These are phyloP conservation scores for Hawksworthiomyces lignivorus DNA, from an alignment of 2,329 filamentous ascomycete genomes.

Conservation along the genomic window DNA sequence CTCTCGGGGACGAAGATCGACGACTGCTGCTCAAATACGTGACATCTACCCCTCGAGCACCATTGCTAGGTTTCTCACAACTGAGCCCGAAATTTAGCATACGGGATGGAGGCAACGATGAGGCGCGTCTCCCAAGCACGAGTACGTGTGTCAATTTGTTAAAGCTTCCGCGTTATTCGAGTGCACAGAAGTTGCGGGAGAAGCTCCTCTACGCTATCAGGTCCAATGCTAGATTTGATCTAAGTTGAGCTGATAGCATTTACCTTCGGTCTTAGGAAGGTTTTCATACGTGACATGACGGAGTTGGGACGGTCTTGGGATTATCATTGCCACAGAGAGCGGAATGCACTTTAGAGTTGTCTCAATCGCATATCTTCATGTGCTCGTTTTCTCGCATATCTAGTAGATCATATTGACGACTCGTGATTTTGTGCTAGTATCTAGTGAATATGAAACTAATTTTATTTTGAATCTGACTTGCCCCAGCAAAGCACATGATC, in stretches of 20 bases:
- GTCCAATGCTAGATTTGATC: constrained; percentile 86
- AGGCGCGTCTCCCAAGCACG: constrained; percentile 76
- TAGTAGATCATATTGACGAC: no score
- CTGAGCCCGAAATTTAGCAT: constrained; percentile 85
- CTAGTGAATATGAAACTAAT: no score
- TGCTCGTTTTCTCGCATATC: no score
- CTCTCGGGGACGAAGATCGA: constrained; percentile 67
- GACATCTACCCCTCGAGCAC: constrained; percentile 84
- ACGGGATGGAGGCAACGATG: constrained; percentile 69
- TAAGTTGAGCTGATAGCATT: constrained; percentile 46
- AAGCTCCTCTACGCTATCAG: constrained; percentile 88
- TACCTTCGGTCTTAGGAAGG: no score
- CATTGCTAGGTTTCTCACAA: constrained; percentile 80
- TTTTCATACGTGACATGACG: no score
- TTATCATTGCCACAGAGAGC: no score
- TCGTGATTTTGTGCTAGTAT: no score
- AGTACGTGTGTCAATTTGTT: constrained; percentile 94
- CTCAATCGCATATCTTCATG: no score
- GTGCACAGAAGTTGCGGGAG: constrained; percentile 55
- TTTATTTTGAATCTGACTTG: no score
- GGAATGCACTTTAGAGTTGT: no score
- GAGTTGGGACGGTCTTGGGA: no score
- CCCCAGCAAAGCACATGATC: no score
- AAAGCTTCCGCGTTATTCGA: constrained; percentile 78
- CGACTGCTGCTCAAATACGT: constrained; percentile 91